phyloP scores from a whole-genome alignment of 768 basidiomycete genomes.

The Lactifluus rugatus region DNA sequence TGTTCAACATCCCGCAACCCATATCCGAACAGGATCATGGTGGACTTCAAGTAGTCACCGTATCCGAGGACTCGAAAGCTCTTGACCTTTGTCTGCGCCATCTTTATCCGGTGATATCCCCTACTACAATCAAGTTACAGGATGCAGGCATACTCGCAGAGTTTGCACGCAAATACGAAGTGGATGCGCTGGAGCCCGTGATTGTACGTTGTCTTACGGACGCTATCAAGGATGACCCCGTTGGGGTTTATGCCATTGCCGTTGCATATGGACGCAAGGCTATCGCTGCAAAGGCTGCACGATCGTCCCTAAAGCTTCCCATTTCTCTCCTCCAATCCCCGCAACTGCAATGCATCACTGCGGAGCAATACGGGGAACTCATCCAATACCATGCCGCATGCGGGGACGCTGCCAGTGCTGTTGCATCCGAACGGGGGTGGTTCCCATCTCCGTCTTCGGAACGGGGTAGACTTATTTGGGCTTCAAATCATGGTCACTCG shows the following conservation, averaged over 20 bases:
- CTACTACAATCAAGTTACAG: not conserved
- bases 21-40: not conserved
- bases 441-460: not conserved
- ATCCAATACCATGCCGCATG: not conserved
- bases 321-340: not conserved
- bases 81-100: slow-evolving; percentile 12
- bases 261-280: not conserved
- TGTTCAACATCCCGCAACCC: slow-evolving; percentile 7
- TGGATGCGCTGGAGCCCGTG: not conserved
- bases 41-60: not conserved
- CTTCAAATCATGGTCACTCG: not conserved
- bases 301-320: not conserved
- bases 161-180: slow-evolving; percentile 11
- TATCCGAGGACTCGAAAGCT: slow-evolving; percentile 2
- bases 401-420: not conserved
- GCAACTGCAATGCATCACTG: not conserved
- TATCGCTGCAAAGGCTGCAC: not conserved
- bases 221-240: slow-evolving; percentile 3
- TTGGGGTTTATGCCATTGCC: slow-evolving; percentile 11
- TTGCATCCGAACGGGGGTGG: not conserved
- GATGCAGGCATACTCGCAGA: not conserved
- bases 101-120: slow-evolving; percentile 6
- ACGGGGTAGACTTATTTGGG: not conserved
- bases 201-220: not conserved
- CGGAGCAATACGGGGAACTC: not conserved